Conservation (phyloP, 2,329 filamentous ascomycete genomes). For the Alternaria longipes region DNA sequence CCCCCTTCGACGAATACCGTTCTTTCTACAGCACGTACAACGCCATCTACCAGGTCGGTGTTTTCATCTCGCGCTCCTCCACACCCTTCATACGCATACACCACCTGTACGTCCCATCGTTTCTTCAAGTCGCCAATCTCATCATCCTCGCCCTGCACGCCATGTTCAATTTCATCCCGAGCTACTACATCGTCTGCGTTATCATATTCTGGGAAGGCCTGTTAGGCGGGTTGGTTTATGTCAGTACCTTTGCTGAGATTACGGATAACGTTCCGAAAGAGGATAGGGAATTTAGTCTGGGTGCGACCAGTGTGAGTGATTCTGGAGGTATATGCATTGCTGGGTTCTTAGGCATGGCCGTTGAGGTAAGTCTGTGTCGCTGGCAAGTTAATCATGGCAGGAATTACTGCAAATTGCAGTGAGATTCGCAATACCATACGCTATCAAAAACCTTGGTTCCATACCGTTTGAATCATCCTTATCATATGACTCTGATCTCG, state of each 20-base stretch:
- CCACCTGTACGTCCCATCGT: conserved; percentile 79
- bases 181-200: conserved; percentile 76
- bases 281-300: conserved; percentile 90
- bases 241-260: conserved; percentile 89
- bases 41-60: conserved; percentile 92
- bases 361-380: conserved; percentile 83
- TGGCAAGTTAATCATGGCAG: conserved; percentile 86
- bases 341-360: conserved; percentile 80
- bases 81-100: conserved; percentile 87
- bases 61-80: conserved; percentile 92
- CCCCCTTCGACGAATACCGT: conserved; percentile 82
- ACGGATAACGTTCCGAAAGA: conserved; percentile 78
- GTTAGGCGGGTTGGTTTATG: conserved; percentile 90
- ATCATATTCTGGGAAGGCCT: conserved; percentile 95
- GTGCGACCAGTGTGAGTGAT: conserved; percentile 91
- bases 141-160: conserved; percentile 77
- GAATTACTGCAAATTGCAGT: conserved; percentile 60
- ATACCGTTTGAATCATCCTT: background rate
- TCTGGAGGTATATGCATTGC: conserved; percentile 90
- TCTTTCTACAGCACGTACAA: conserved; percentile 95
- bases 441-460: background rate
- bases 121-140: conserved; percentile 84
- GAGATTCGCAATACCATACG: background rate
- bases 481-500: background rate
- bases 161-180: conserved; percentile 59